Base-by-base conservation (phyloP, 768 basidiomycete genomes). In the Kwoniella mangroviensis region DNA sequence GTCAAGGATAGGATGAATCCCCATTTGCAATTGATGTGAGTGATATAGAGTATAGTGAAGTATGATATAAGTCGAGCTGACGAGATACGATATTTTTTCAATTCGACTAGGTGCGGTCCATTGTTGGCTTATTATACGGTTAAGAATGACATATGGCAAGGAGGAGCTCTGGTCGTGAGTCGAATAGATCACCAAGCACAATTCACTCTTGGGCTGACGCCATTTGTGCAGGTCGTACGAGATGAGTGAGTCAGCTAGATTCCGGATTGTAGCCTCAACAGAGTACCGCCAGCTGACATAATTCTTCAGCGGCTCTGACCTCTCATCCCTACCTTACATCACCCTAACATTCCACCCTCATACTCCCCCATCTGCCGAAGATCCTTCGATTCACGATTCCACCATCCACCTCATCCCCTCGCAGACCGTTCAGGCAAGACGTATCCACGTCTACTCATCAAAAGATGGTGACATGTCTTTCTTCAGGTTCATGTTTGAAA, bases 71-170 rank as follows among this genome's bases (percentile, higher is more conserved):
- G 34, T 34, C 4, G 58, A 34, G 34, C 49, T 62, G 61, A 51
- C 19, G 22, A 19, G 22, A 61, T 54, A 54, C 53, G 11, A 11
- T 24, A 11, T 24, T 0, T 3, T 9, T 24, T 40, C 28, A 34
- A 34, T 34, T 34, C 34, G 28, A 28, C 11, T 52, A 82, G 81
- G 93, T 92, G 91, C 66, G 94, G 94, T 0, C 94, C 94, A 22
- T 85, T 98, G 19, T 84, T 98, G 70, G 89, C 91, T 52, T 98
- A 93, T 78, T 94, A 98, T 79, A 98, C 94, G 0, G 88, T 92
- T 26, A 90, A 92, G 73, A 85, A 89, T 70, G 85, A 88, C 24
- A 88, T 94, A 43, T 99, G 94, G 93, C 87, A 90, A 71, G 96
- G 94, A 7, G 92, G 91, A 13, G 92, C 89, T 12, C 84, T 99